phyloP scores from a whole-genome alignment of 345 rosid species.

The Cardamine resedifolia region DNA sequence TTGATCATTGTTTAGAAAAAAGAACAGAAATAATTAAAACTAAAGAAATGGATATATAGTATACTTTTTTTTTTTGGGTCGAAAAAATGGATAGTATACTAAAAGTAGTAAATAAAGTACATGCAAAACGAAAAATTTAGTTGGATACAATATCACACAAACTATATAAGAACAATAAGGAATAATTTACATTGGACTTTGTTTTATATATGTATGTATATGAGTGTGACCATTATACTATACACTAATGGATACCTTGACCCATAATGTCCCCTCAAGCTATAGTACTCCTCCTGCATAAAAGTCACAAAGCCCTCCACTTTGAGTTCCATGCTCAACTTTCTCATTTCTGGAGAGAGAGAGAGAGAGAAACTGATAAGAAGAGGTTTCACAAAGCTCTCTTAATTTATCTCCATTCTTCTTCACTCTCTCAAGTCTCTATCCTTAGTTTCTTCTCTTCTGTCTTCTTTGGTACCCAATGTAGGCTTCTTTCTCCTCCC shows the following conservation, averaged over 20 bases:
- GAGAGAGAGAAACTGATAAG: slow-evolving; percentile 18
- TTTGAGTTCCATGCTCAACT: slow-evolving; percentile 29
- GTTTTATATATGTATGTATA: not conserved
- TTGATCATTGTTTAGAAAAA: not conserved
- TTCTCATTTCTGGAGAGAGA: slow-evolving; percentile 16
- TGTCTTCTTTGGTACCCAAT: slow-evolving; percentile 51
- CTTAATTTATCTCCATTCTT: slow-evolving; percentile 43
- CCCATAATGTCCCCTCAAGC: slow-evolving; percentile 20
- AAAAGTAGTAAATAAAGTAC: not conserved
- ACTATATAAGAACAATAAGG: not conserved
- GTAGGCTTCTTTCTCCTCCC: slow-evolving; percentile 55
- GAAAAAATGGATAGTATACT: not conserved
- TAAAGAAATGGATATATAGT: not conserved
- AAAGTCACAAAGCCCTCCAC: slow-evolving; percentile 24
- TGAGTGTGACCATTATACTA: not conserved
- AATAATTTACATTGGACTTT: not conserved
- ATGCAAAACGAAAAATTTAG: not conserved
- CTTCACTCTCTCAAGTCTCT: slow-evolving; percentile 51
- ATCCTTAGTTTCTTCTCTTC: slow-evolving; percentile 42
- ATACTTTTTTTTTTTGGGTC: no score
- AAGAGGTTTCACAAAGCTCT: slow-evolving; percentile 61
- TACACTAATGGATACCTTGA: slow-evolving; percentile 11
- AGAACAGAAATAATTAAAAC: not conserved
- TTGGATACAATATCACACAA: not conserved
- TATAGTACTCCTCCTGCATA: slow-evolving; percentile 18